These are phyloP conservation scores for Eucalyptus sp. DNA, from an alignment of 345 rosid species.

Conservation along the genomic window DNA sequence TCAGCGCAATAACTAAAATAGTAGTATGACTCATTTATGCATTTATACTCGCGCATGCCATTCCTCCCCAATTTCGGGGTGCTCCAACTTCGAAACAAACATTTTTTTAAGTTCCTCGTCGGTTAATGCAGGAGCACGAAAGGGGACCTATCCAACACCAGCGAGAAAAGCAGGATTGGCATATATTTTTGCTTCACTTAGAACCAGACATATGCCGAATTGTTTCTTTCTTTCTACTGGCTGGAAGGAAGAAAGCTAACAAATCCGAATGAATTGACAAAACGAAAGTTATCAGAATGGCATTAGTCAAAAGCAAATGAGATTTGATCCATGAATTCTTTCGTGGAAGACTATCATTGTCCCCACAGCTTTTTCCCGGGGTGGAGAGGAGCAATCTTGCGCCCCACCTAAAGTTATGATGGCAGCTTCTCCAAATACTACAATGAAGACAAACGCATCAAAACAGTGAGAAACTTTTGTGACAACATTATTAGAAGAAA, in stretches of 20 bases:
- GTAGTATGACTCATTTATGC: neutral
- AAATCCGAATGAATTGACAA: neutral
- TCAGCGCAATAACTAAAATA: neutral
- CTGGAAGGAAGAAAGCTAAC: neutral
- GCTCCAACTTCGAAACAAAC: neutral
- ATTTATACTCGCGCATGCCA: neutral
- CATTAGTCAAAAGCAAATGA: neutral
- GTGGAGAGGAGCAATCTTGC: neutral
- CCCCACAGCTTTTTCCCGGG: neutral
- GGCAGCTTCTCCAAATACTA: neutral
- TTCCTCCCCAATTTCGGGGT: neutral
- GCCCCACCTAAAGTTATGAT: neutral
- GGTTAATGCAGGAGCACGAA: neutral
- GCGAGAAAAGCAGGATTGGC: neutral
- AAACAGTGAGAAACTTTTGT: neutral
- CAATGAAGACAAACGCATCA: neutral
- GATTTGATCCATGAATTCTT: neutral
- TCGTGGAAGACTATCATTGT: neutral
- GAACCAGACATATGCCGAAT: neutral
- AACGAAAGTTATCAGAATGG: neutral
- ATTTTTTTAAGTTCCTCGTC: neutral
- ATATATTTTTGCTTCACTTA: neutral
- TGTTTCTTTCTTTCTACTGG: neutral
- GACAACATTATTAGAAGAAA: neutral
- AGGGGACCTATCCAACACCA: neutral